Evolutionary conservation across 2,329 filamentous ascomycete genomes (phyloP), one percentile per base, ranked within the genome.

Genomic region (Teratosphaeria nubilosa): DNA sequence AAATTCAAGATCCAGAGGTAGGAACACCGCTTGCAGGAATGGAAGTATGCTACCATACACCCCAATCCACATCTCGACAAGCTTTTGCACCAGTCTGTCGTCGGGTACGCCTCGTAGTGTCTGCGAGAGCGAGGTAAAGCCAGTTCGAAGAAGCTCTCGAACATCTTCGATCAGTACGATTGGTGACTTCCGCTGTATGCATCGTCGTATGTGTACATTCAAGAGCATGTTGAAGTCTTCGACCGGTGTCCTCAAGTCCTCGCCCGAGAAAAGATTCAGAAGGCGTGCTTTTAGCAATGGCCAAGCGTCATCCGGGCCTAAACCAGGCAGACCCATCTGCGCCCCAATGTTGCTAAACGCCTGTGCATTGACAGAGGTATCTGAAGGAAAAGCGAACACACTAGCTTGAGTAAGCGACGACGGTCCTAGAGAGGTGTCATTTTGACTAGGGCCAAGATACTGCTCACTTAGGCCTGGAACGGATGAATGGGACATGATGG

Each of bases 11-110:
- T 99, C 94, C 1, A 99, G 77, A 0, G 91, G 94, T 1, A 99
- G 77, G 69, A 99, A 96, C 0, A 96, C 91, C 1, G 92, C 91
- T 75, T 97, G 92, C 66, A 99, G 86, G 69, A 96, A 97, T 0
- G 94, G 94, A 5, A 97, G 75, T 41, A 97, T 89, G 6, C 84
- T 88, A 2, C 90, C 92, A 68, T 96, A 96, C 0, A 94, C 91
- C 53, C 94, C 86, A 59, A 95, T 83, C 94, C 94, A 99, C 69
- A 96, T 85, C 70, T 96, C 90, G 2, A 96, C 92, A 0, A 99
- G 79, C 58, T 90, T 85, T 0, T 90, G 89, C 24, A 97, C 90
- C n/a, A 97, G 82, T 34, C 87, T 83, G 60, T 96, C 91, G 68
- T 97, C 92, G 0, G 90, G 81, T 0, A 90, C 85, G 52, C 84